Evolutionary conservation across 805 yeast genomes (phyloP), one percentile per base, ranked within the genome.

Genomic region (Lipomyces yamadae): DNA sequence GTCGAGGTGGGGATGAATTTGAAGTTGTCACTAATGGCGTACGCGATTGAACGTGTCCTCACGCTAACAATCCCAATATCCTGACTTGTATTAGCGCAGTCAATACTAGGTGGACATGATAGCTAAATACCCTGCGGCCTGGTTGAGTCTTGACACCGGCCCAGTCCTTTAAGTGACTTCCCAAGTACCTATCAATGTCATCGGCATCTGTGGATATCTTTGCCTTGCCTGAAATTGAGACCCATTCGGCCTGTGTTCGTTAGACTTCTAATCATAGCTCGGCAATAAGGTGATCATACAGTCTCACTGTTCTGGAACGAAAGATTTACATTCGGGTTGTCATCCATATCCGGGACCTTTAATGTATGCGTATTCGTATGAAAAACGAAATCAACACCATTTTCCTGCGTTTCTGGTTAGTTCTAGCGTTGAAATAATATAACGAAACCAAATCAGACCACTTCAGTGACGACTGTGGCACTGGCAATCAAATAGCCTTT

Each of bases 301-400:
- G 70, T 67, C 18, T 64, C 64, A 42, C 62, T 67, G 56, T 65
- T 59, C 42, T 67, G 68, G 34, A 67, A 67, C 13, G 68, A 67
- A 29, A 67, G 65, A 35, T 67, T 64, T 34, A 64, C 56, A 37
- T 67, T 60, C 32, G 65, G 55, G 50, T 64, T 63, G 39, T 63
- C 63, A 52, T 64, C 66, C 8, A 67, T 64, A 33, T 64, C 70
- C 24, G 58, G 66, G 33, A 59, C 56, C 45, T 67, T 65, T n/a
- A 59, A 32, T 1, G 70, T 67, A 6, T 66, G 56, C 30, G 62
- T 54, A 34, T 64, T 67, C 6, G 70, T 58, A 37, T 67, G 70
- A 35, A 67, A 67, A 13, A 63, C 55, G 60, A 67, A 65, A 39
- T 67, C 69, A n/a, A 66, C 53, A 42, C 69, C 69, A 29, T 66